Evolutionary conservation across 768 basidiomycete genomes (phyloP), one percentile per base, ranked within the genome.

Genomic region (Lentinus tigrinus): DNA sequence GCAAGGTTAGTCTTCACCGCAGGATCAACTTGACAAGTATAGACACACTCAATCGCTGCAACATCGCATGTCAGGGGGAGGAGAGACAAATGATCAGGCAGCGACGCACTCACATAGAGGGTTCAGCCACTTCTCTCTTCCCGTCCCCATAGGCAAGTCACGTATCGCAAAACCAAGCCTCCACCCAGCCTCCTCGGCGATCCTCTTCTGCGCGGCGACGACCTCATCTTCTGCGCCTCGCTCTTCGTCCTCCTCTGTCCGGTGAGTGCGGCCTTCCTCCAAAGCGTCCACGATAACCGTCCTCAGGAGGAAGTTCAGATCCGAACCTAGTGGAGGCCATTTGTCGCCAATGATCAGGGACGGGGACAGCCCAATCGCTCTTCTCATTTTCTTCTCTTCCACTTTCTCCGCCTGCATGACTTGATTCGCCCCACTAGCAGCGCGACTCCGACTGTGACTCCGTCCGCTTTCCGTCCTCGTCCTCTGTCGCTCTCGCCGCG

Each of bases 291-390:
- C 82, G 63, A 96, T 88, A 8, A 95, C 93, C 0, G 90, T 89
- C 52, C 93, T 74, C 42, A 96, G 74, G 63, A 87, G 85, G 72
- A 89, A 94, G 64, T 91, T 89, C 48, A 96, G 75, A 66, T 95
- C 93, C 2, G 88, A 80, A 5, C 91, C 91, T 17, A 89, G 87
- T 13, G 94, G 94, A 0, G 94, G 94, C 94, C 94, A 96, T 4
- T 79, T 82, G 49, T 85, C 84, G 36, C 87, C 77, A 44, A 89
- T 85, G 37, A 88, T 81, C n/a, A 96, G 72, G 2, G 83, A 81
- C 0, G 85, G 77, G 9, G 89, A 86, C 6, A 96, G 72, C 2
- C 93, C 94, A 6, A 95, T 23, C 9, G 56, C 60, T 80, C 0
- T 84, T 82, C 84, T 86, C 84, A 23, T 54, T 26, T 53, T 84